Percentiles rank a stretch among this genome's conserved stretches.
Evolutionary conservation across 1,284 basidiomycete genomes (phyloP).

Genomic region (Sphaerobolus stellatus): DNA sequence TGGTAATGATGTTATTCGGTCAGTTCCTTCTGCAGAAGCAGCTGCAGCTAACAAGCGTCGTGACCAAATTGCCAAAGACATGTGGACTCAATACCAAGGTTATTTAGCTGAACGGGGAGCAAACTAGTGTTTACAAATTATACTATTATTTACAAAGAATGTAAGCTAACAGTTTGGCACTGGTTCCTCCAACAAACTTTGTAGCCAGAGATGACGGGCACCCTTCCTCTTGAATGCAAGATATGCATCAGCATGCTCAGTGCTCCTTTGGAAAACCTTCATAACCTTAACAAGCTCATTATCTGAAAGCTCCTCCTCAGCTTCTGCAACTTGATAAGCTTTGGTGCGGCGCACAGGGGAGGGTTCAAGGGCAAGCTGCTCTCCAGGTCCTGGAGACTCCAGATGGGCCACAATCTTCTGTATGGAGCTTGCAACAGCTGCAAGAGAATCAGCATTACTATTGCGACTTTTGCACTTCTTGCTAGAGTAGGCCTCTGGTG

Average conservation of each 20-base stretch:
- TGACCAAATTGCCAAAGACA: constrained; percentile 30
- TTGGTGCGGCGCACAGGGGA: constrained; percentile 10
- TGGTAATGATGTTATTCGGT: not conserved
- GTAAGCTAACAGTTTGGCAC: no score
- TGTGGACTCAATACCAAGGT: constrained; percentile 29
- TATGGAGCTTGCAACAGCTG: not conserved
- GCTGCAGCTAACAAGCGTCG: constrained; percentile 17
- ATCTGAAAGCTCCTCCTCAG: constrained; percentile 17
- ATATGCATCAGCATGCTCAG: constrained; percentile 25
- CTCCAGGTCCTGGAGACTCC: no score
- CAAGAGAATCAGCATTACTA: not conserved
- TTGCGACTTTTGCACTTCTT: not conserved
- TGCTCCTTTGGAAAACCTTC: constrained; percentile 23
- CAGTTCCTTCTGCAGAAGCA: constrained; percentile 14
- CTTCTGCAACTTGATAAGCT: constrained; percentile 12
- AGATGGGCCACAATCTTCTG: no score
- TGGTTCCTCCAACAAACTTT: constrained; percentile 1
- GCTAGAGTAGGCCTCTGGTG: no score
- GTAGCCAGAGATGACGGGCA: not conserved
- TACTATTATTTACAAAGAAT: no score
- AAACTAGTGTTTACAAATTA: not conserved
- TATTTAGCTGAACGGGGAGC: not conserved
- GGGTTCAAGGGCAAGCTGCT: not conserved
- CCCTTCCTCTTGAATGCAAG: constrained; percentile 20
- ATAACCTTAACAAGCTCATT: constrained; percentile 10